Percentiles rank a stretch among this genome's conserved stretches.
Evolutionary conservation across 1,139 yeast species (phyloP).

Genomic region (Blastobotrys capitulatus): DNA sequence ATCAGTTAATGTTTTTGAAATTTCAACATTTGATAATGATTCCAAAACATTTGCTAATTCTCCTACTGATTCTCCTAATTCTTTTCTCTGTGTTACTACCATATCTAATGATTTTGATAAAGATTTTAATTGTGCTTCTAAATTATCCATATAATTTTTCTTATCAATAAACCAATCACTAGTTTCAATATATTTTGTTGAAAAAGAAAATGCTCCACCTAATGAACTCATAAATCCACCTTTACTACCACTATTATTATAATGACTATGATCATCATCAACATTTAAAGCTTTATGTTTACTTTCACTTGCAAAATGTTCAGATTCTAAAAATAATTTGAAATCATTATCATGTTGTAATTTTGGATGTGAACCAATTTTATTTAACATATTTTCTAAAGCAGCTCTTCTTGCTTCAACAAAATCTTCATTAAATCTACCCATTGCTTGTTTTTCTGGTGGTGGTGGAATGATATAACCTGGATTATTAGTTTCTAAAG

Average conservation of each 20-base stretch:
- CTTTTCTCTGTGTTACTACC: conserved; percentile 71
- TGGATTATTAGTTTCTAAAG: conserved; percentile 78
- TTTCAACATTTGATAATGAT: conserved; percentile 67
- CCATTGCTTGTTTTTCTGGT: conserved; percentile 91
- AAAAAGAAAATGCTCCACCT: conserved; percentile 47
- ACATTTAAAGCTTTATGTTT: conserved; percentile 20
- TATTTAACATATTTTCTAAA: conserved; percentile 79
- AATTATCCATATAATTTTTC: conserved; percentile 59
- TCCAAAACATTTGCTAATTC: conserved; percentile 54
- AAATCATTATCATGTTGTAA: conserved; percentile 73
- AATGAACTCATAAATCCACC: conserved; percentile 58
- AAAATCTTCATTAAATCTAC: conserved; percentile 81
- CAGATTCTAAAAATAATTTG: conserved; percentile 68
- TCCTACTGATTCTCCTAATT: conserved; percentile 58
- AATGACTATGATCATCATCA: conserved; percentile 23
- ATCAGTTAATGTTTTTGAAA: conserved; percentile 60
- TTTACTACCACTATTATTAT: conserved; percentile 1
- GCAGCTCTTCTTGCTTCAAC: conserved; percentile 81
- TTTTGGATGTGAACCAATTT: conserved; percentile 51
- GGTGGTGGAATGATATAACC: conserved; percentile 95
- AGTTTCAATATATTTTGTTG: conserved; percentile 62
- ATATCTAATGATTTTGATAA: conserved; percentile 68
- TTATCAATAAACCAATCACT: conserved; percentile 74
- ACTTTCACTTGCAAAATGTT: conserved; percentile 55
- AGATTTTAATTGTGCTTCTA: conserved; percentile 68